Conservation (phyloP, 225 moss, liverwort and hornwort species). For the Takakia lepidozioides region DNA sequence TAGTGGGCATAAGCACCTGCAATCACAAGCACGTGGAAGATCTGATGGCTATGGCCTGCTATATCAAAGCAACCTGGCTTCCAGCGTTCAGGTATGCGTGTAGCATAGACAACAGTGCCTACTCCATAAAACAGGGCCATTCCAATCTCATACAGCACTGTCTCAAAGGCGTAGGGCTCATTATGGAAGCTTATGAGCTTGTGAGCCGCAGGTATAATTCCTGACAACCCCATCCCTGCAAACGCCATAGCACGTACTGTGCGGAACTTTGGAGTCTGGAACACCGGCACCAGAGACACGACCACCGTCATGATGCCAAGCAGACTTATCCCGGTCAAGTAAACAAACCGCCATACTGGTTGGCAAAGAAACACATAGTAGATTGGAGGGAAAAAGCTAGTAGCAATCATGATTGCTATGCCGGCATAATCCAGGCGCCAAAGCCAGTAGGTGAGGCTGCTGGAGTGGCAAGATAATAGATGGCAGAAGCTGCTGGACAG, state of each 20-base stretch:
- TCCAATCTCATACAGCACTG: conserved; percentile 65
- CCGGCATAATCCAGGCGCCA: conserved; percentile 92
- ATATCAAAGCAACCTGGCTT: conserved; percentile 84
- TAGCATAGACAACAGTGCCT: conserved; percentile 68
- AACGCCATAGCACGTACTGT: conserved; percentile 68
- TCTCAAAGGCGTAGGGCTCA: conserved; percentile 60
- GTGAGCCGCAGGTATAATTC: conserved; percentile 71
- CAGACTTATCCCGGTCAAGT: conserved; percentile 53
- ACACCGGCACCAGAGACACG: conserved; percentile 59
- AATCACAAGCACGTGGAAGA: conserved; percentile 82
- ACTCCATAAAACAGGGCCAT: conserved; percentile 75
- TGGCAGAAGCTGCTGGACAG: conserved; percentile 83
- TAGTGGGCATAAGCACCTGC: conserved; percentile 92
- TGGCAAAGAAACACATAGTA: conserved; percentile 94
- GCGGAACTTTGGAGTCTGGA: conserved; percentile 73
- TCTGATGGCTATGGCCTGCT: conserved; percentile 92
- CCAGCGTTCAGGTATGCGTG: conserved; percentile 86
- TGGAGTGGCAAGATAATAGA: conserved; percentile 84
- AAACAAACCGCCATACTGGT: conserved; percentile 72
- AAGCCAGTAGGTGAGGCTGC: conserved; percentile 56
- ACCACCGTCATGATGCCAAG: conserved; percentile 56
- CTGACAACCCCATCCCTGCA: conserved; percentile 80
- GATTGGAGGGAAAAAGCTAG: conserved; percentile 88
- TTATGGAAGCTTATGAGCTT: conserved; percentile 71
- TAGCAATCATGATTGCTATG: conserved; percentile 94